These are phyloP conservation scores for Aaosphaeria pasadenensis DNA, from an alignment of 2,329 filamentous ascomycete genomes.

Conservation along the genomic window DNA sequence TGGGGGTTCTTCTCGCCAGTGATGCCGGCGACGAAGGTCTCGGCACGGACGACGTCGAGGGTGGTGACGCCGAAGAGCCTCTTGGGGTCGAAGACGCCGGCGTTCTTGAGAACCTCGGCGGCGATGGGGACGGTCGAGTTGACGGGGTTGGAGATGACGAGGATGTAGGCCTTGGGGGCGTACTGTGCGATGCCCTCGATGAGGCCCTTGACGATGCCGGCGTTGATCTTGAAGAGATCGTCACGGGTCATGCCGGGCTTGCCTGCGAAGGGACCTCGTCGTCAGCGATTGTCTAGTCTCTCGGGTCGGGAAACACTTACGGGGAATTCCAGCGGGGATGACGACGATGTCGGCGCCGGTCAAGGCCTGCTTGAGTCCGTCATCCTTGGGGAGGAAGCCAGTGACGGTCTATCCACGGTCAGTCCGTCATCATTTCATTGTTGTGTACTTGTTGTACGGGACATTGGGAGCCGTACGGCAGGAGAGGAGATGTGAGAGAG, in stretches of 20 bases:
- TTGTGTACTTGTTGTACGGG: no score
- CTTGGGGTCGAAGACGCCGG: conserved; percentile 90
- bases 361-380: conserved; percentile 81
- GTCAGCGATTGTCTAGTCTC: conserved; percentile 8
- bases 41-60: conserved; percentile 94
- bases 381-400: conserved; percentile 81
- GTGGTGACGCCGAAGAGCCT: conserved; percentile 98
- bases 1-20: conserved; percentile 77
- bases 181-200: conserved; percentile 84
- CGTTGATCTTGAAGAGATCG: conserved; percentile 99
- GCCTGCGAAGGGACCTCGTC: conserved; percentile 53
- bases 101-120: conserved; percentile 92
- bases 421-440: no score
- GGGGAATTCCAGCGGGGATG: conserved; percentile 96
- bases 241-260: conserved; percentile 99
- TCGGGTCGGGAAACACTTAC: conserved; percentile 48
- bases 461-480: conserved; percentile 56
- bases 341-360: conserved; percentile 93
- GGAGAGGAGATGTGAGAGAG: conserved; percentile 94
- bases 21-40: conserved; percentile 91
- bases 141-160: conserved; percentile 99
- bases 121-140: conserved; percentile 98
- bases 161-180: conserved; percentile 87
- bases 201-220: conserved; percentile 92
- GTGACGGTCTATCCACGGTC: conserved; percentile 61